Evolutionary conservation across 2,329 filamentous ascomycete species (phyloP).

Genomic region (Xylaria hypoxylon): DNA sequence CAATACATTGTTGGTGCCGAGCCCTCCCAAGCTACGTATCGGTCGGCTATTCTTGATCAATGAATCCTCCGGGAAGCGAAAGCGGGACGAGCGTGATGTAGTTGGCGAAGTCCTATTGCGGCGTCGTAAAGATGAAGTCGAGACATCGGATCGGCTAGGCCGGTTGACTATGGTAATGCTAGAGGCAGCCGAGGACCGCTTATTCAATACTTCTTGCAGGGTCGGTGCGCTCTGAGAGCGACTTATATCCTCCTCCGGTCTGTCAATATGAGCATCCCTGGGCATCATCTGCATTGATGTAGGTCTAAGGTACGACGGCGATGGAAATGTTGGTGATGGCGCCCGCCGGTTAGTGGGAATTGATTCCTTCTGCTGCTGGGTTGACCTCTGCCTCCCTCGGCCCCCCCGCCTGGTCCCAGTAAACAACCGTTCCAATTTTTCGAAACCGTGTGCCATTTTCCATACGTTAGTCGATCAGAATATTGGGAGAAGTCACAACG

Average conservation of each 20-base stretch:
- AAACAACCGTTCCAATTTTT: constrained; percentile 64
- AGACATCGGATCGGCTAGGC: constrained; percentile 34
- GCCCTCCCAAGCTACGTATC: constrained; percentile 18
- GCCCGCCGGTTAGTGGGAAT: constrained; percentile 28
- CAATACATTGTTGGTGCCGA: background rate
- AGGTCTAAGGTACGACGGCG: constrained; percentile 64
- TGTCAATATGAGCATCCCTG: constrained; percentile 64
- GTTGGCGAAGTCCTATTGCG: constrained; percentile 23
- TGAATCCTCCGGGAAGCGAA: constrained; percentile 48
- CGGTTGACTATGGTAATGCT: constrained; percentile 40
- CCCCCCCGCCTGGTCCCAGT: constrained; percentile 55
- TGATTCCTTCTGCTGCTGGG: constrained; percentile 38
- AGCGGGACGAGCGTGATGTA: constrained; percentile 38
- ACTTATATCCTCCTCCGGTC: constrained; percentile 38
- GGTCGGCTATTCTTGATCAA: constrained; percentile 39
- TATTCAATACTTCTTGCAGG: constrained; percentile 39
- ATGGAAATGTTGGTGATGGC: constrained; percentile 46
- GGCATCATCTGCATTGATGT: constrained; percentile 67
- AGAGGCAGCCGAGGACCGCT: constrained; percentile 45
- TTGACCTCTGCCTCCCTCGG: constrained; percentile 45
- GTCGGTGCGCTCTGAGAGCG: constrained; percentile 47
- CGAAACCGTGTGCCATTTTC: constrained; percentile 63
- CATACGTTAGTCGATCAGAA: background rate
- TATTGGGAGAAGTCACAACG: background rate
- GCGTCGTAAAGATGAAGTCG: constrained; percentile 25